Percentiles rank a stretch among this genome's conserved stretches.
These are phyloP conservation scores for Collybiopsis luxurians DNA, from an alignment of 768 basidiomycete genomes.

Conservation along the genomic window DNA sequence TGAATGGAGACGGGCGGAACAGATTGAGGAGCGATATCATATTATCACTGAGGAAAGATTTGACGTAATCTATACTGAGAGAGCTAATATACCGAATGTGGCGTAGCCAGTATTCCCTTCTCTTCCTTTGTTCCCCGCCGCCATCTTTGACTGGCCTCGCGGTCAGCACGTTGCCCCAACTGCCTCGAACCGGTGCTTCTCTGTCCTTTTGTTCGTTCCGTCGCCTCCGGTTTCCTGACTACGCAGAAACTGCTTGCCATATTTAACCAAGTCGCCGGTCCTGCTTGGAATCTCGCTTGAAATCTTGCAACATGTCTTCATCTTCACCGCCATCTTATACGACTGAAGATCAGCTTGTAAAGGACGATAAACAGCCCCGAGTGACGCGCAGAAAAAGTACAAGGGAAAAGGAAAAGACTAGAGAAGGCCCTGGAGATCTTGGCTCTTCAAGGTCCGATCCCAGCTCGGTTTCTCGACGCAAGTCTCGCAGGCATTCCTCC, in stretches of 20 bases:
- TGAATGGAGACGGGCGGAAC: too few species aligned
- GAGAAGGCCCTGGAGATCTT: not conserved
- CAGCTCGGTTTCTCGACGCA: not conserved
- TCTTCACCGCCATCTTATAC: slow-evolving; percentile 8
- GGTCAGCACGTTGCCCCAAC: not conserved
- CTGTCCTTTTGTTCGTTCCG: not conserved
- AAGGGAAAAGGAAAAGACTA: slow-evolving; percentile 1
- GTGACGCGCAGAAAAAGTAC: not conserved
- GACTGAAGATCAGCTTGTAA: not conserved
- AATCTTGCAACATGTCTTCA: not conserved
- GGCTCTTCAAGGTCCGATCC: not conserved
- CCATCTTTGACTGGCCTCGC: slow-evolving; percentile 7
- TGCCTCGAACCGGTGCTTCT: slow-evolving; percentile 1
- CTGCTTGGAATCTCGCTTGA: not conserved
- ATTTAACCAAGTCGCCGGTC: slow-evolving; percentile 2
- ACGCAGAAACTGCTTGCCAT: not conserved
- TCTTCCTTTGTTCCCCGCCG: slow-evolving; percentile 1
- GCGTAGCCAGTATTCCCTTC: not conserved
- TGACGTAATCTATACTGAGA: slow-evolving; percentile 5
- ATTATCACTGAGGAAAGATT: too few species aligned
- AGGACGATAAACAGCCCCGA: not conserved
- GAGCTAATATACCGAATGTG: not conserved
- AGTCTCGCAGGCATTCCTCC: not conserved
- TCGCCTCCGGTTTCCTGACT: slow-evolving; percentile 1
- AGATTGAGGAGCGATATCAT: too few species aligned